Base-by-base conservation (phyloP, 805 yeast genomes). In the Kluyveromyces wickerhamii region DNA sequence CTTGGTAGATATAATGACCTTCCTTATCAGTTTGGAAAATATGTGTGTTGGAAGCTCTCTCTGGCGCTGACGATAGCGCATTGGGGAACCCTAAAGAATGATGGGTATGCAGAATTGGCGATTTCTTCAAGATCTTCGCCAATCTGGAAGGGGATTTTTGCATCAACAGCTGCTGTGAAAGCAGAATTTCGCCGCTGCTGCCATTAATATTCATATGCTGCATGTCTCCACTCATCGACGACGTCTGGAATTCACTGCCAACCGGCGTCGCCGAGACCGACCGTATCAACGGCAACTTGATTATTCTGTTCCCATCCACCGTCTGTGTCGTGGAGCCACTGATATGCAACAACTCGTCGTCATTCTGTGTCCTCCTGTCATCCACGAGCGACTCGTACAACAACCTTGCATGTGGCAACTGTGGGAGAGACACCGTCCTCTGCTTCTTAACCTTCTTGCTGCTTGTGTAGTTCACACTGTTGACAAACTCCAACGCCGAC, bases 1-100 rank as follows among this genome's bases (percentile, higher is more conserved):
- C 58, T 32, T 67, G 69, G 10, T 78, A 75, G 32, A 78, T 71
- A 49, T 78, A 81, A 52, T 83, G 87, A 3, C 94, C 94, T 41
- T 81, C 79, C 39, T 73, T 71, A 47, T 79, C 86, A 14, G 62
- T 55, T 32, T 48, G 43, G 31, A 57, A 57, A 21, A 36, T 27
- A 26, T 38, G 35, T 10, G 11, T 7, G 13, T 24, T n/a, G 15
- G 27, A 10, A 8, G 15, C 12, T 5, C 15, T 24, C 15, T 13
- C 4, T 8, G 27, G 15, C 16, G 8, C n/a, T 4, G 27, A 10
- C 8, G 21, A 18, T 3, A 21, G 11, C 12, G n/a, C 4, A 17
- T 4, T 12, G 4, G n/a, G 5, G 8, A 25, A 12, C 13, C 5
- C 7, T n/a, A 10, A n/a, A 8, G 21, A 17, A 8, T 21, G 16